phyloP scores from a whole-genome alignment of 2,329 filamentous ascomycete species.

The Penicillium sp. region DNA sequence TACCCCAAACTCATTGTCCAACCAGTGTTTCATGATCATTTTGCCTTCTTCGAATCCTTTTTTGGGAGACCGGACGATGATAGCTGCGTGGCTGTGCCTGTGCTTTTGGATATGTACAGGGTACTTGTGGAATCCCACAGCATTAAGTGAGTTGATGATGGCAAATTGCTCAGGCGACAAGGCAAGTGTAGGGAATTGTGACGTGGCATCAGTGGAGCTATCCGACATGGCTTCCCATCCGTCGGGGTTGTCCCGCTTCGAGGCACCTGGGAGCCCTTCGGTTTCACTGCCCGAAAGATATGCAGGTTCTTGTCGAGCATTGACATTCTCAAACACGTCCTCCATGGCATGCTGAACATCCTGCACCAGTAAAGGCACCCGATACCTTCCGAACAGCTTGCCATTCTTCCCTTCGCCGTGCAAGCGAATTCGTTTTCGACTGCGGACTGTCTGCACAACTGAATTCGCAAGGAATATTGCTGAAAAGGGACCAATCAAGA shows the following conservation, averaged over 20 bases:
- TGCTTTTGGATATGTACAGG: slow-evolving; percentile 56
- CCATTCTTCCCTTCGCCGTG: slow-evolving; percentile 69
- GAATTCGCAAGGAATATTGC: slow-evolving; percentile 71
- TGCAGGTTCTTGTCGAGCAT: slow-evolving; percentile 63
- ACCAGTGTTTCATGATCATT: slow-evolving; percentile 75
- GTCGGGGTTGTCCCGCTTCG: background rate
- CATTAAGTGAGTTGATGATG: slow-evolving; percentile 74
- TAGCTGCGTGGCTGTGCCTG: slow-evolving; percentile 81
- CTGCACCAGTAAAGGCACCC: slow-evolving; percentile 69
- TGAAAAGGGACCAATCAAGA: slow-evolving; percentile 71
- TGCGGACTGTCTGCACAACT: slow-evolving; percentile 69
- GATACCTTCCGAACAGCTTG: slow-evolving; percentile 65
- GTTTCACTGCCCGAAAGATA: slow-evolving; percentile 53
- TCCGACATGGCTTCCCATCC: background rate
- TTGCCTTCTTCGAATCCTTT: slow-evolving; percentile 71
- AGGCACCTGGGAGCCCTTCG: background rate
- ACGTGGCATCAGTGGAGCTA: slow-evolving; percentile 29
- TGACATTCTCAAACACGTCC: slow-evolving; percentile 69
- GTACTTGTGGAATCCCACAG: slow-evolving; percentile 56
- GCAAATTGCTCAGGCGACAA: slow-evolving; percentile 74
- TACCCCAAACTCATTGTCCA: slow-evolving; percentile 66
- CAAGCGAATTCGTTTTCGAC: slow-evolving; percentile 66
- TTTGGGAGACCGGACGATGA: slow-evolving; percentile 67
- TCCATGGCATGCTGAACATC: slow-evolving; percentile 73
- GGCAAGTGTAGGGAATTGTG: slow-evolving; percentile 61